phyloP scores from a whole-genome alignment of 2,329 filamentous ascomycete genomes.

The Periconia macrospinosa region DNA sequence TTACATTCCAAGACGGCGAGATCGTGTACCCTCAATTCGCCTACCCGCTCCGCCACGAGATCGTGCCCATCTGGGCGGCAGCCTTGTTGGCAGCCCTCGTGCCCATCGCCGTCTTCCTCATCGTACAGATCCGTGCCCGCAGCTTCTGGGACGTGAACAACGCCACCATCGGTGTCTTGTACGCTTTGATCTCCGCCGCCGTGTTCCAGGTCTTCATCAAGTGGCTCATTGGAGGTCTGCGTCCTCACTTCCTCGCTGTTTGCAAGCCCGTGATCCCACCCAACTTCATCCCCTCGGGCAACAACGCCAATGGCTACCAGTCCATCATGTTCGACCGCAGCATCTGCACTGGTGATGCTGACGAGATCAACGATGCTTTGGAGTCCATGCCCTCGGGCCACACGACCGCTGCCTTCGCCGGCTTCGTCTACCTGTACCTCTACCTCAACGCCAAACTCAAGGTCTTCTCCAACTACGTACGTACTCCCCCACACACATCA shows the following conservation, averaged over 20 bases:
- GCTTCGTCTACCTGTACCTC: constrained; percentile 69
- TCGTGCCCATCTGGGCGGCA: constrained; percentile 71
- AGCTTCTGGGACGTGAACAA: constrained; percentile 64
- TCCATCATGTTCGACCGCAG: constrained; percentile 69
- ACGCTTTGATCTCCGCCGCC: constrained; percentile 69
- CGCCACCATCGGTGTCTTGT: constrained; percentile 68
- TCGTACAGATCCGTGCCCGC: constrained; percentile 67
- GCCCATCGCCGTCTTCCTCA: constrained; percentile 65
- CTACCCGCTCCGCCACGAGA: constrained; percentile 70
- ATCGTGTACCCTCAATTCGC: constrained; percentile 71
- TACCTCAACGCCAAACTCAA: constrained; percentile 81
- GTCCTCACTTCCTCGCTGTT: constrained; percentile 46
- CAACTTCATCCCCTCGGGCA: constrained; percentile 38
- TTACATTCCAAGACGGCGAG: constrained; percentile 67
- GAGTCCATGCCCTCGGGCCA: constrained; percentile 76
- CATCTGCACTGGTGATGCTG: constrained; percentile 68
- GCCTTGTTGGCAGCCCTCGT: constrained; percentile 67
- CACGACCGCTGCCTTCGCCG: constrained; percentile 72
- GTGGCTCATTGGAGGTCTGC: constrained; percentile 70
- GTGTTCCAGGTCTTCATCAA: constrained; percentile 79
- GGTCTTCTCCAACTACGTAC: constrained; percentile 66
- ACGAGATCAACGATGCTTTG: constrained; percentile 68
- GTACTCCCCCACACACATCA: no score
- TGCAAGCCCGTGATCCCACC: constrained; percentile 64
- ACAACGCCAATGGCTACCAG: constrained; percentile 55